phyloP scores from a whole-genome alignment of 2,329 filamentous ascomycete genomes.

The Rhynchosporium secalis region DNA sequence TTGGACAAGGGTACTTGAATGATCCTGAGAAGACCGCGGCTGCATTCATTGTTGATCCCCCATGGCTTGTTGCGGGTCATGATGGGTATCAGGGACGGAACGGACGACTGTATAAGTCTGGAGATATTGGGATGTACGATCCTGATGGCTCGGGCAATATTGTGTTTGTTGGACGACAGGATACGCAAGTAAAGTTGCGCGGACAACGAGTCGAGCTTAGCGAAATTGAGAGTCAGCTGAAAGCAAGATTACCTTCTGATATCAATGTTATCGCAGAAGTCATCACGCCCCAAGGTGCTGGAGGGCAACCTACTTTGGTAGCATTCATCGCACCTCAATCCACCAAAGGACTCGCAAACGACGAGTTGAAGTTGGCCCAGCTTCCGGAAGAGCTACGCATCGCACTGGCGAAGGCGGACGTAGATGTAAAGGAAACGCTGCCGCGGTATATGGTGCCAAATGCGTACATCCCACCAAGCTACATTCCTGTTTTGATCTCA shows the following conservation, averaged over 20 bases:
- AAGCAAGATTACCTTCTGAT: slow-evolving; percentile 41
- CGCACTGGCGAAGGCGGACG: slow-evolving; percentile 18
- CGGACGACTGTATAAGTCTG: slow-evolving; percentile 58
- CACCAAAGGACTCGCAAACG: slow-evolving; percentile 19
- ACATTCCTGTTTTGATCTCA: slow-evolving; percentile 38
- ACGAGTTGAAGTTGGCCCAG: not conserved
- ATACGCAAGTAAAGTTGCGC: slow-evolving; percentile 66
- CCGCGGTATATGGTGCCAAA: slow-evolving; percentile 42
- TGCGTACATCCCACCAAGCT: slow-evolving; percentile 37
- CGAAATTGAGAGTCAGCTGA: slow-evolving; percentile 49
- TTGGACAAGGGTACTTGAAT: slow-evolving; percentile 62
- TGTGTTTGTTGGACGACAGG: slow-evolving; percentile 61
- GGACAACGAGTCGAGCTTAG: slow-evolving; percentile 65
- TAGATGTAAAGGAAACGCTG: slow-evolving; percentile 37
- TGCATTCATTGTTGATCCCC: slow-evolving; percentile 57
- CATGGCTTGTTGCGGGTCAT: slow-evolving; percentile 50
- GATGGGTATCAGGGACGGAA: slow-evolving; percentile 39
- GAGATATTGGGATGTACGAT: slow-evolving; percentile 58
- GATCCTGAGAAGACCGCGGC: slow-evolving; percentile 57
- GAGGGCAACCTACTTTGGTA: slow-evolving; percentile 39
- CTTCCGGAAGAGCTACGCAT: slow-evolving; percentile 3
- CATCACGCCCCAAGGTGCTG: slow-evolving; percentile 34
- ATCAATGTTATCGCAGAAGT: slow-evolving; percentile 40
- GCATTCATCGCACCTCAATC: slow-evolving; percentile 37
- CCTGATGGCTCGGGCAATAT: slow-evolving; percentile 48